Evolutionary conservation across 2,329 filamentous ascomycete genomes (phyloP), one percentile per base, ranked within the genome.

Genomic region (Epichloe hybrida): DNA sequence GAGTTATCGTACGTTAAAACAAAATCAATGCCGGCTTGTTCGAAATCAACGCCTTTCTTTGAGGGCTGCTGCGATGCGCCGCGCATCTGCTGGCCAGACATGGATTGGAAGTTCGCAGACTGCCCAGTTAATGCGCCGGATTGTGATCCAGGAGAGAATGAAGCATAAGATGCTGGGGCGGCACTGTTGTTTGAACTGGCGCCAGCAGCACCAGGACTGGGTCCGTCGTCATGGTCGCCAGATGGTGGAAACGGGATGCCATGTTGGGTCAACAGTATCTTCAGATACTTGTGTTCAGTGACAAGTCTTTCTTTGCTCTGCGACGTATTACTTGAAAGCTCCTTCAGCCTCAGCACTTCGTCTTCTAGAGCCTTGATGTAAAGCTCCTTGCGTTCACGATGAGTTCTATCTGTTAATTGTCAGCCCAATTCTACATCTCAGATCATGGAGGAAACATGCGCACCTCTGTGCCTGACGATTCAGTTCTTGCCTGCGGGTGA

Each of bases 401-500:
- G 93, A 17, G 93, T 97, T 63, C 93, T 95, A 38, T 5, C 43
- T 15, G 48, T 13, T 17, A 35, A 8, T 40, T 36, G 34, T 45
- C 23, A 35, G 37, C 6, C 21, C 13, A 4, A 23, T 8, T 46
- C 12, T 7, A 27, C 21, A n/a, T 27, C 12, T n/a, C 13, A 13
- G 13, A 36, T 31, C 1, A 39, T 23, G 31, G 13, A n/a, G n/a
- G 5, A 2, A 8, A 35, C 11, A 21, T 6, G 54, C 69, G 59
- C 79, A 94, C 90, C 90, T 84, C 68, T 97, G 93, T 34, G 93
- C 93, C 70, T 97, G 91, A 56, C 93, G 81, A 64, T 97, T 97
- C 54, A 97, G 72, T 67, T 97, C 91, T 64, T 97, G 93, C 56
- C 91, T 81, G 55, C 91, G 79, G 20, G 91, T 97, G 61, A 95